A percentile compares a stretch with the other conserved stretches of the same genome.
Conservation (phyloP, 23 red algal species). For the Cyanidium caldarium region DNA sequence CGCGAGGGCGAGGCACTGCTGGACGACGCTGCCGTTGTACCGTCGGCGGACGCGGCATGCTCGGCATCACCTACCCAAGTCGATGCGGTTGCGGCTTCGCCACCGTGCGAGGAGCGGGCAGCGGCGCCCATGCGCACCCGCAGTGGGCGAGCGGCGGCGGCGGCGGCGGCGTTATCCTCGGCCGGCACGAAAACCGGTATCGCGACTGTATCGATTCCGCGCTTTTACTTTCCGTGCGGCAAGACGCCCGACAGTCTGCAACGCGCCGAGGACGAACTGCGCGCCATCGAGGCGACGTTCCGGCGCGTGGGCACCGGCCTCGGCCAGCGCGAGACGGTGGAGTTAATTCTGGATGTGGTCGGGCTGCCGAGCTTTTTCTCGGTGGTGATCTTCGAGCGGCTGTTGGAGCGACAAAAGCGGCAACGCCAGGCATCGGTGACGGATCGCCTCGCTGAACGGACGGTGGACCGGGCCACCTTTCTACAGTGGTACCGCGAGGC, state of each 20-base stretch:
- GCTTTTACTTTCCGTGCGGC: conserved; percentile 72
- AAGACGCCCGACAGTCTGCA: conserved; percentile 19
- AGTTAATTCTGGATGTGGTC: conserved; percentile 37
- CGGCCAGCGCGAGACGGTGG: conserved; percentile 24
- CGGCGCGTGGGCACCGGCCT: not conserved
- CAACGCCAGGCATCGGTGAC: not conserved
- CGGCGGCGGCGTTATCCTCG: not conserved
- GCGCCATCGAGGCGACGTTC: conserved; percentile 21
- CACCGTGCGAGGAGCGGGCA: no score
- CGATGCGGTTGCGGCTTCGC: no score
- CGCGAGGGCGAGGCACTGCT: no score
- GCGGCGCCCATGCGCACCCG: no score
- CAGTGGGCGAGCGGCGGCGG: not conserved
- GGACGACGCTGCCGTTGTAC: no score
- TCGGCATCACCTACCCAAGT: no score
- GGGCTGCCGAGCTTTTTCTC: conserved; percentile 68
- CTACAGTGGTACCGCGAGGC: conserved; percentile 7
- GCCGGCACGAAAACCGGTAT: not conserved
- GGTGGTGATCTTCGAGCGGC: conserved; percentile 29
- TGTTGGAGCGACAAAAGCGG: conserved; percentile 24
- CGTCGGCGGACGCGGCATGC: no score
- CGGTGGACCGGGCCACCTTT: conserved; percentile 26
- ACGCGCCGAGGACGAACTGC: conserved; percentile 30
- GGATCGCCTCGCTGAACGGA: conserved; percentile 10
- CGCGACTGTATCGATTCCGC: conserved; percentile 20